Conservation (phyloP, 805 yeast species). For the Pichia heedii region DNA sequence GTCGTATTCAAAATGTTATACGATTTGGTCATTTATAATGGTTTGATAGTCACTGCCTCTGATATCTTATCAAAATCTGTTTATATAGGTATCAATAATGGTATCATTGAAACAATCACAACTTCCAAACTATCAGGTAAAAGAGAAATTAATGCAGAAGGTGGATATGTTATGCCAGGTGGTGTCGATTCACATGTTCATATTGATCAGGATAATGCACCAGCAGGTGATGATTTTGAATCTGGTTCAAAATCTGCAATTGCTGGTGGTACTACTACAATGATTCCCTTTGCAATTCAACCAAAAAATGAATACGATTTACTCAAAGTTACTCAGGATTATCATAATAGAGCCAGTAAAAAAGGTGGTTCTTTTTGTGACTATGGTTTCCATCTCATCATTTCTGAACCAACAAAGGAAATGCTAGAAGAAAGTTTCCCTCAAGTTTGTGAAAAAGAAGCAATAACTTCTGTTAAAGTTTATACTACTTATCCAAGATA, state of each 20-base stretch:
- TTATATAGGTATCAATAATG: slow-evolving; percentile 30
- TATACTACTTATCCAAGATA: slow-evolving; percentile 37
- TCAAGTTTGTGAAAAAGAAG: slow-evolving; percentile 24
- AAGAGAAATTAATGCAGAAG: slow-evolving; percentile 34
- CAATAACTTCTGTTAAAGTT: slow-evolving; percentile 31
- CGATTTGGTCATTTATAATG: slow-evolving; percentile 26
- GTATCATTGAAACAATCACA: slow-evolving; percentile 31
- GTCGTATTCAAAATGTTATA: slow-evolving; percentile 45
- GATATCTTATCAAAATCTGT: slow-evolving; percentile 14
- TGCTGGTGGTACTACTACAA: slow-evolving; percentile 40
- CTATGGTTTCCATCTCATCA: slow-evolving; percentile 18
- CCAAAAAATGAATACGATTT: slow-evolving; percentile 17
- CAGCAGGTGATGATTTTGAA: slow-evolving; percentile 35
- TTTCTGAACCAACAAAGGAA: slow-evolving; percentile 9
- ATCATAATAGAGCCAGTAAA: slow-evolving; percentile 6
- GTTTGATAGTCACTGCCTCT: slow-evolving; percentile 24
- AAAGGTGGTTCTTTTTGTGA: slow-evolving; percentile 15
- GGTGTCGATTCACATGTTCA: slow-evolving; percentile 42
- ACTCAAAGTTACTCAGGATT: slow-evolving; percentile 22
- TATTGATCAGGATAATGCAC: slow-evolving; percentile 62
- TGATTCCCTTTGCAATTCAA: slow-evolving; percentile 38
- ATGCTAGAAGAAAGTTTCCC: slow-evolving; percentile 21
- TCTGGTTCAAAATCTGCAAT: slow-evolving; percentile 35
- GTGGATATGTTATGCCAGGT: slow-evolving; percentile 39
- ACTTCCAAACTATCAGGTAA: slow-evolving; percentile 15